Evolutionary conservation across 371 early-diverging fungal species (phyloP).

Genomic region (Rhizopus arrhizus): DNA sequence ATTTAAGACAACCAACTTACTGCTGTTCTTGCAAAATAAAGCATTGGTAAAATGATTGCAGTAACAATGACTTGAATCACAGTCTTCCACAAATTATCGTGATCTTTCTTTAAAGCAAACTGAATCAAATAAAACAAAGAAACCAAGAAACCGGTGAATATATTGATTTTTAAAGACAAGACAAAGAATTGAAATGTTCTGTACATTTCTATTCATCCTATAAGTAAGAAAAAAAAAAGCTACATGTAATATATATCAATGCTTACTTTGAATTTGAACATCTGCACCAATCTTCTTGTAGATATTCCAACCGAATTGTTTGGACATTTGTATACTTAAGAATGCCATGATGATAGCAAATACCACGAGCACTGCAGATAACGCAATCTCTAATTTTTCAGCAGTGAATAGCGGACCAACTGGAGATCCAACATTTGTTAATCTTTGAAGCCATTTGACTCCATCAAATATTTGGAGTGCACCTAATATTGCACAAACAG

Average conservation of each 20-base stretch:
- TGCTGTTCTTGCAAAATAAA: conserved; percentile 44
- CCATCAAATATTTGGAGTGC: conserved; percentile 52
- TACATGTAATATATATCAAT: not conserved
- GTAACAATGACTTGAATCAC: conserved; percentile 44
- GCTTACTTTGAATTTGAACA: conserved; percentile 33
- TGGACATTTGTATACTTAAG: conserved; percentile 40
- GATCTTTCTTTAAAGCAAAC: conserved; percentile 32
- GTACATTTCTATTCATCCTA: conserved; percentile 40
- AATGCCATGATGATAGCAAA: conserved; percentile 37
- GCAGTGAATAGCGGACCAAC: conserved; percentile 33
- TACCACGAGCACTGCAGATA: conserved; percentile 37
- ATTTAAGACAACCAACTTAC: not conserved
- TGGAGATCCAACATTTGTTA: conserved; percentile 24
- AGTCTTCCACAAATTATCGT: conserved; percentile 26
- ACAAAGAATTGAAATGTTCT: conserved; percentile 54
- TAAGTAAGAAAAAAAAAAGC: too few relatives aligned
- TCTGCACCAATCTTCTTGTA: conserved; percentile 45
- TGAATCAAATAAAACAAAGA: conserved; percentile 52
- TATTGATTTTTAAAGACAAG: conserved; percentile 46
- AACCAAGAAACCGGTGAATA: conserved; percentile 49
- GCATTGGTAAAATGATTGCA: conserved; percentile 42
- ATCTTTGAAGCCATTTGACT: conserved; percentile 38
- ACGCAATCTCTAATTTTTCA: conserved; percentile 45
- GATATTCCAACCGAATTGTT: conserved; percentile 45
- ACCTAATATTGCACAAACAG: conserved; percentile 47